phyloP scores from a whole-genome alignment of 2,329 filamentous ascomycete genomes.

The Fusarium sp. region DNA sequence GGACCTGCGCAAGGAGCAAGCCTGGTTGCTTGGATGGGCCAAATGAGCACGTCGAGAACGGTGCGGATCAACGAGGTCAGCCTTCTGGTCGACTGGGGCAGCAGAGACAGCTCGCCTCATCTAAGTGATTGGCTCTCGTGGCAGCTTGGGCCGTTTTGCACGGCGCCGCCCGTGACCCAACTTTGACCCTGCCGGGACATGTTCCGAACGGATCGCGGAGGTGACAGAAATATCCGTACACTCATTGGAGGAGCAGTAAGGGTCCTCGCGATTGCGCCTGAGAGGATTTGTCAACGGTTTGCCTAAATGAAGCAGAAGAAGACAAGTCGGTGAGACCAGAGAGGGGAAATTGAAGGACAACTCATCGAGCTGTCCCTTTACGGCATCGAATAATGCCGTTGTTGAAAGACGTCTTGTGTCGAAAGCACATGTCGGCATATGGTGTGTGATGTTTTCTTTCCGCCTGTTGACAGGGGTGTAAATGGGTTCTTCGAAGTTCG shows the following conservation, averaged over 20 bases:
- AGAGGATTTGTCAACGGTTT: conserved; percentile 10
- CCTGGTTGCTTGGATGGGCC: conserved; percentile 42
- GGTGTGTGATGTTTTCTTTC: conserved; percentile 29
- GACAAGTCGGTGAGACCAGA: not conserved
- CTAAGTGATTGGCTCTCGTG: conserved; percentile 46
- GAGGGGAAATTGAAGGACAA: not conserved
- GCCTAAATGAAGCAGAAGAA: not conserved
- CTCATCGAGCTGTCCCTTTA: conserved; percentile 2
- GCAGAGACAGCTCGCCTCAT: conserved; percentile 43
- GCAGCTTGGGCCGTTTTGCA: conserved; percentile 47
- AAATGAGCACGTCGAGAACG: conserved; percentile 33
- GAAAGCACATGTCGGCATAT: not conserved
- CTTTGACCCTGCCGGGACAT: conserved; percentile 43
- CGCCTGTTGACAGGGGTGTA: not conserved
- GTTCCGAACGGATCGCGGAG: conserved; percentile 39
- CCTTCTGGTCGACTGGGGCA: conserved; percentile 36
- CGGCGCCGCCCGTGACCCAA: conserved; percentile 47
- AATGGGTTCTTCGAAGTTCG: conserved; percentile 28
- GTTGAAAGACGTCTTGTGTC: not conserved
- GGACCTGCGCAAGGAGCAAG: conserved; percentile 35
- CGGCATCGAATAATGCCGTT: not conserved
- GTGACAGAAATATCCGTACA: conserved; percentile 34
- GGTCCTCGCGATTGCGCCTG: conserved; percentile 14
- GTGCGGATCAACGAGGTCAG: conserved; percentile 40
- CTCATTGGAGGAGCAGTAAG: conserved; percentile 13